Percentiles rank a stretch among this genome's conserved stretches.
phyloP scores from a whole-genome alignment of 257 asterid genomes.

The Solanum chmielewskii region DNA sequence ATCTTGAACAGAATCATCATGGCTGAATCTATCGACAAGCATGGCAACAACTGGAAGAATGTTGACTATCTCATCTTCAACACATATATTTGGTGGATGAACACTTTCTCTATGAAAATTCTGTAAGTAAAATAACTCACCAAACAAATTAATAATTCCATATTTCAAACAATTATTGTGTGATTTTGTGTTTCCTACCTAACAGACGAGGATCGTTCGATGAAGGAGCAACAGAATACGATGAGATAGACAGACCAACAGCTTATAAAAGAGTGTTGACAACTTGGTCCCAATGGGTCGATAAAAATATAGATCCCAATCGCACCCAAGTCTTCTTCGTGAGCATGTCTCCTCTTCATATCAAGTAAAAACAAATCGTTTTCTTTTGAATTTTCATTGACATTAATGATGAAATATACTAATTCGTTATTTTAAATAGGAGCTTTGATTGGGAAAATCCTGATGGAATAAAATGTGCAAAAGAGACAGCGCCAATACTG shows the following conservation, averaged over 20 bases:
- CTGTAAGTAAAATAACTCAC: background rate
- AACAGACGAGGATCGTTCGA: background rate
- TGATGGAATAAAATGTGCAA: background rate
- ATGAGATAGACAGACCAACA: background rate
- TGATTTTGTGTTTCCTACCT: background rate
- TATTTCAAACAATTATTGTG: background rate
- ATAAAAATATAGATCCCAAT: background rate
- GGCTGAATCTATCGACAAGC: constrained; percentile 74
- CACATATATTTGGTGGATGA: background rate
- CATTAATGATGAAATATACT: background rate
- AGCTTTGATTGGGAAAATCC: background rate
- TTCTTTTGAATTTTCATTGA: background rate
- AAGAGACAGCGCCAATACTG: background rate
- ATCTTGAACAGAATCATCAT: constrained; percentile 65
- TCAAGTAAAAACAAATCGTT: background rate
- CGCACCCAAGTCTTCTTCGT: background rate
- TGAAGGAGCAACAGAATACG: background rate
- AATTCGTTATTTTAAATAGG: background rate
- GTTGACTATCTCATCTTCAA: background rate
- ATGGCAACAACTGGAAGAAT: constrained; percentile 58
- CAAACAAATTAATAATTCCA: background rate
- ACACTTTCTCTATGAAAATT: background rate
- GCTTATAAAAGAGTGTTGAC: background rate
- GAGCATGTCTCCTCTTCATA: background rate
- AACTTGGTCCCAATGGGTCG: background rate